Evolutionary conservation across 768 basidiomycete species (phyloP).

Genomic region (Suillus plorans): DNA sequence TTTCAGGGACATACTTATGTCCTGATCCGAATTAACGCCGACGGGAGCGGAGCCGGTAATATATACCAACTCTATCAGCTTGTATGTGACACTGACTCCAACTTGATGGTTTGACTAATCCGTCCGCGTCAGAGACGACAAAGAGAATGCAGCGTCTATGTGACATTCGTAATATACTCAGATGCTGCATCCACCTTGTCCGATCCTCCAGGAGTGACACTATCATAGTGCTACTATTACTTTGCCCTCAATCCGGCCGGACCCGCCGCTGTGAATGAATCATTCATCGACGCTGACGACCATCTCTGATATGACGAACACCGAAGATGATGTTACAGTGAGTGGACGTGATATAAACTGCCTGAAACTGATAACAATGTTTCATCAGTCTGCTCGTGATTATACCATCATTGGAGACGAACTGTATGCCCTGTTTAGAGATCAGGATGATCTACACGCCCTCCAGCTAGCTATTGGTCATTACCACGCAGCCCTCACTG

Average conservation of each 20-base stretch:
- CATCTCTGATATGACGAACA: constrained; percentile 9
- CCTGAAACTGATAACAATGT: not conserved
- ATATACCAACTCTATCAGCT: not conserved
- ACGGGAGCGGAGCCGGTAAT: too few species aligned
- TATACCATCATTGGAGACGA: constrained; percentile 21
- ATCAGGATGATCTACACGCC: constrained; percentile 4
- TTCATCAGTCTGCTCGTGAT: constrained; percentile 7
- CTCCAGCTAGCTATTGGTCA: constrained; percentile 14
- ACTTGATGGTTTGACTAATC: not conserved
- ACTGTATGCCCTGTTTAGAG: constrained; percentile 25
- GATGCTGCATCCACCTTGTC: too few species aligned
- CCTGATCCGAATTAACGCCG: constrained; percentile 11
- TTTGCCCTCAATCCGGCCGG: not conserved
- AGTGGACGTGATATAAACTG: not conserved
- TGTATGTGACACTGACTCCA: not conserved
- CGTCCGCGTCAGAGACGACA: not conserved
- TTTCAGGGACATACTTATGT: constrained; percentile 12
- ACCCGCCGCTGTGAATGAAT: not conserved
- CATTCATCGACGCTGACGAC: not conserved
- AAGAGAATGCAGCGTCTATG: not conserved
- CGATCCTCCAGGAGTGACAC: not conserved
- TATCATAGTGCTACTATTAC: not conserved
- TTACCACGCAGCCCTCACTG: constrained; percentile 11
- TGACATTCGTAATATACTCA: too few species aligned
- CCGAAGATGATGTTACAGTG: not conserved